Base-by-base conservation (phyloP, 83 land plant species). In the Isoetes engelmannii region DNA sequence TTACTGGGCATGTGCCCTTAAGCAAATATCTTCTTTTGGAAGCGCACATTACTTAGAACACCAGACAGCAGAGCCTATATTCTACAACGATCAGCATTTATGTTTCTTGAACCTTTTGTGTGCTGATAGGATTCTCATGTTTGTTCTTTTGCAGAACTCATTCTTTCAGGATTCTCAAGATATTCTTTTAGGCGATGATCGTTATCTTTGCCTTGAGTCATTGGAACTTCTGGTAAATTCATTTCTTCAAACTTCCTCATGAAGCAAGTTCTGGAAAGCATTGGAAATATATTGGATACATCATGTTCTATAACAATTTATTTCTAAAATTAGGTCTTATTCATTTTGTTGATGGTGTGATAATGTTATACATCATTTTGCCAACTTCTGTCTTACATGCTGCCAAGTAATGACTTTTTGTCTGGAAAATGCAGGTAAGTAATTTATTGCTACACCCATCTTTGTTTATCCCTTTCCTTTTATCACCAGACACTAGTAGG, bases 211-310 rank as follows among this genome's bases (percentile, higher is more conserved):
- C 48, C 41, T 71, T 71, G 79, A 76, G 47, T 68, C 79, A n/a
- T 50, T 76, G 79, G 79, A 76, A 6, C 77, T 76, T 64, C 67
- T 76, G 75, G 79, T 76, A 21, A n/a, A 19, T 68, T 69, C 8
- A 15, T 70, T 74, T 13, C 20, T 5, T 28, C 37, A 28, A 2
- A 28, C 1, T 28, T 28, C 37, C 37, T 28, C 37, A 28, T 28
- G 37, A 28, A 28, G 37, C 37, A 28, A 28, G 37, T 0, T 28
- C 37, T 28, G 37, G 37, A 2, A 28, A 28, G 37, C 37, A 28
- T 28, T 28, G 37, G 37, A 28, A 28, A 28, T 0, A 28, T 28
- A 28, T 28, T 28, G 37, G 37, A 28, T 28, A 28, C 37, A 28
- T 28, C 2, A 28, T 28, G 37, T 28, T 28, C 2, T 28, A 28